A percentile compares a stretch with the other conserved stretches of the same genome.
Evolutionary conservation across 78 protist species (phyloP).

Genomic region (Dictyostelium discoideum): dicty_2.7 NC_007088.5:6729001-6729500

Average conservation of each 20-base stretch:
- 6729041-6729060: slow-evolving; percentile 74
- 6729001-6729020: slow-evolving; percentile 98
- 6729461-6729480: slow-evolving; percentile 90
- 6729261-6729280: slow-evolving; percentile 80
- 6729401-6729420: slow-evolving; percentile 87
- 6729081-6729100: slow-evolving; percentile 86
- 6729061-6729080: slow-evolving; percentile 92
- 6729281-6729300: slow-evolving; percentile 86
- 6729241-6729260: slow-evolving; percentile 96
- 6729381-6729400: neutral
- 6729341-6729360: slow-evolving; percentile 10
- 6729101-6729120: slow-evolving; percentile 90
- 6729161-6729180: slow-evolving; percentile 91
- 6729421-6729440: slow-evolving; percentile 97
- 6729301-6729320: slow-evolving; percentile 45
- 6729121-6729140: slow-evolving; percentile 95
- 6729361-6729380: neutral
- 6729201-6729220: slow-evolving; percentile 97
- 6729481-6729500: slow-evolving; percentile 98
- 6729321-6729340: slow-evolving; percentile 83
- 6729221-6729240: slow-evolving; percentile 90
- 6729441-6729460: slow-evolving; percentile 91
- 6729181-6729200: slow-evolving; percentile 95
- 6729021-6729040: slow-evolving; percentile 92
- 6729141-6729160: slow-evolving; percentile 90